Percentiles rank a stretch among this genome's conserved stretches.
Conservation (phyloP, 208 protist genomes). For the Leishmania amazonensis region DNA sequence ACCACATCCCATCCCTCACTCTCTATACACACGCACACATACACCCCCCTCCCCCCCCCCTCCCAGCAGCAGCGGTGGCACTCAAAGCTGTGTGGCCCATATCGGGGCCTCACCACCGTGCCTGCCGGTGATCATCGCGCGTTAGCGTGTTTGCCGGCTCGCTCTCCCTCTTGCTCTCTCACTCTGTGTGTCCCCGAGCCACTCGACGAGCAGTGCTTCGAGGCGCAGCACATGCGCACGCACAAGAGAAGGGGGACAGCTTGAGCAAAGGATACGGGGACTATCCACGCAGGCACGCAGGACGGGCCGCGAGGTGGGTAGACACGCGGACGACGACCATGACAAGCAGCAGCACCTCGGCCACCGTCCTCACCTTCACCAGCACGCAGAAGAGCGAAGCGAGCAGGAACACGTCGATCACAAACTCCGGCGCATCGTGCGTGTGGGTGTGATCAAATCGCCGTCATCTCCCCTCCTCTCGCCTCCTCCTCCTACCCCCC, state of each 20-base stretch:
- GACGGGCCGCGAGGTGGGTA: neutral
- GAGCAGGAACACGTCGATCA: neutral
- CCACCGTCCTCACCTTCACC: neutral
- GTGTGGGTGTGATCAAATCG: neutral
- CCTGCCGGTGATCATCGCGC: neutral
- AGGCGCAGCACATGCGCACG: neutral
- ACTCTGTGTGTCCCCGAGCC: neutral
- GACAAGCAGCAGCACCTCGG: neutral
- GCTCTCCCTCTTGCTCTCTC: neutral
- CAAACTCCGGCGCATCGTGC: neutral
- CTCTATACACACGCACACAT: neutral
- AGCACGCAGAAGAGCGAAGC: neutral
- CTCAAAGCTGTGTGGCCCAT: neutral
- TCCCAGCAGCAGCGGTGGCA: neutral
- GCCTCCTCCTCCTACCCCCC: too few species aligned
- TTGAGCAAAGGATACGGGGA: neutral
- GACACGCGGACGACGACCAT: neutral
- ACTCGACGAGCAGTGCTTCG: neutral
- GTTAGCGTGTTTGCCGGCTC: neutral
- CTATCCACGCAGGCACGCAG: neutral
- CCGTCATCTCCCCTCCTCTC: neutral
- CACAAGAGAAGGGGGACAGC: neutral
- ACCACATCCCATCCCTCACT: too few species aligned
- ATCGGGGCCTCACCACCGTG: neutral
- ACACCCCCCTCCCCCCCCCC: neutral